These are phyloP conservation scores for Fusarium sp. DNA, from an alignment of 2,329 filamentous ascomycete genomes.

Conservation along the genomic window DNA sequence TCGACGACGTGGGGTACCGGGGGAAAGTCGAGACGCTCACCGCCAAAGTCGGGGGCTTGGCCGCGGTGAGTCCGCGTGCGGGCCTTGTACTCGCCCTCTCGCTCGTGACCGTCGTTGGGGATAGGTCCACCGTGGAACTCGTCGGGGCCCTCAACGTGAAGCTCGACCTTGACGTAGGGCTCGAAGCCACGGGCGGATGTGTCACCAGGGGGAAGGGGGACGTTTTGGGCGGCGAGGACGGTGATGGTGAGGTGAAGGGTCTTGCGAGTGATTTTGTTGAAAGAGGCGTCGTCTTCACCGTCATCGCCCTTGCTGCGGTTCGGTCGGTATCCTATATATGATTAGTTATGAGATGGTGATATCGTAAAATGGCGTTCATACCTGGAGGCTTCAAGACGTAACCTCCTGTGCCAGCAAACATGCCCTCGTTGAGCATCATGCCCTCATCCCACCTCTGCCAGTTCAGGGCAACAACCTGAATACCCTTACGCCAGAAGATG, in stretches of 20 bases:
- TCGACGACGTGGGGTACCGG: slow-evolving; percentile 69
- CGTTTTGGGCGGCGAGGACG: slow-evolving; percentile 80
- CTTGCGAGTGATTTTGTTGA: slow-evolving; percentile 59
- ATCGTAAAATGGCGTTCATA: slow-evolving; percentile 35
- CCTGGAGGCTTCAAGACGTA: slow-evolving; percentile 88
- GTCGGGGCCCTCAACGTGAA: slow-evolving; percentile 80
- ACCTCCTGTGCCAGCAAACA: slow-evolving; percentile 87
- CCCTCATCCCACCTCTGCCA: slow-evolving; percentile 93
- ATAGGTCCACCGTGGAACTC: slow-evolving; percentile 54
- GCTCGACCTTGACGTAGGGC: slow-evolving; percentile 85
- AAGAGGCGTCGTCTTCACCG: slow-evolving; percentile 32
- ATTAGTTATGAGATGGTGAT: neutral
- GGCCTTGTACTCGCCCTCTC: slow-evolving; percentile 65
- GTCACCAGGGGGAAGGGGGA: slow-evolving; percentile 72
- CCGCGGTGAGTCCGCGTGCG: slow-evolving; percentile 70
- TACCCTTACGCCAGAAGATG: slow-evolving; percentile 87
- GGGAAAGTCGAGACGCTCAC: slow-evolving; percentile 69
- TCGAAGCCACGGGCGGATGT: slow-evolving; percentile 69
- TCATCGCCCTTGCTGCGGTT: slow-evolving; percentile 13
- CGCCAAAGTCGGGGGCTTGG: slow-evolving; percentile 71
- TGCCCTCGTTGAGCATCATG: slow-evolving; percentile 95
- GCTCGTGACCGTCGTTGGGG: slow-evolving; percentile 55
- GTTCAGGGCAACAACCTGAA: slow-evolving; percentile 92
- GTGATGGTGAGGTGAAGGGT: slow-evolving; percentile 78
- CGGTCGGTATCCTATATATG: slow-evolving; percentile 48